Evolutionary conservation across 2,329 filamentous ascomycete genomes (phyloP), one percentile per base, ranked within the genome.

Genomic region (Didymella exigua): DNA sequence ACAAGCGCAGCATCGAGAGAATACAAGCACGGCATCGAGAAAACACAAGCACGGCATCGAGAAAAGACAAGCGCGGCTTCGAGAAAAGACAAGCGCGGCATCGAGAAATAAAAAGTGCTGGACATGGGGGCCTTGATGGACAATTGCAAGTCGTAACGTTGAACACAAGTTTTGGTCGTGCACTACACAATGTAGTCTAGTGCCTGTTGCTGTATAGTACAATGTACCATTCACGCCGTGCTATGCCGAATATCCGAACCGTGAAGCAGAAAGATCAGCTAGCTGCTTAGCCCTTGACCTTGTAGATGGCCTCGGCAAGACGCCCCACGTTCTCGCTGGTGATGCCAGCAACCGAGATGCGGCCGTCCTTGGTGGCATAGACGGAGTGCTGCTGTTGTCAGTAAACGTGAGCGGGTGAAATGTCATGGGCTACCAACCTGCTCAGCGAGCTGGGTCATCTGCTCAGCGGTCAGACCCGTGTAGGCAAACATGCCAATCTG

Each of bases 401-500:
- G 63, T 51, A 21, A 30, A 10, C 11, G 6, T 18, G 19, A 19
- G 23, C 9, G 3, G 4, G 19, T 13, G 3, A n/a, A 8, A 23
- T 11, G 29, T n/a, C 18, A 33, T 40, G 29, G 8, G 18, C 30
- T 19, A 68, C 80, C 73, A 71, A 85, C 84, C 82, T 98, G 91
- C 83, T 96, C 92, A 66, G 93, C 91, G 60, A 99, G 84, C 71
- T 81, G 82, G 51, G 93, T 89, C 91, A 98, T 97, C 82, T 97
- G 90, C 79, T 93, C 88, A 50, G 93, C 82, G 69, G 84, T 93
- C 71, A 99, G 82, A 59, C 95, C 95, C 47, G 95, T 99, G 85
- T 96, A 99, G 68, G 95, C 93, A 75, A 99, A 99, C 95, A 99
- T 99, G 81, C 95, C 95, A 72, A 99, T 99, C 86, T 85, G 75